These are phyloP conservation scores for Oropetium thomaeum DNA, from an alignment of 176 grass and related monocot species.

Conservation along the genomic window DNA sequence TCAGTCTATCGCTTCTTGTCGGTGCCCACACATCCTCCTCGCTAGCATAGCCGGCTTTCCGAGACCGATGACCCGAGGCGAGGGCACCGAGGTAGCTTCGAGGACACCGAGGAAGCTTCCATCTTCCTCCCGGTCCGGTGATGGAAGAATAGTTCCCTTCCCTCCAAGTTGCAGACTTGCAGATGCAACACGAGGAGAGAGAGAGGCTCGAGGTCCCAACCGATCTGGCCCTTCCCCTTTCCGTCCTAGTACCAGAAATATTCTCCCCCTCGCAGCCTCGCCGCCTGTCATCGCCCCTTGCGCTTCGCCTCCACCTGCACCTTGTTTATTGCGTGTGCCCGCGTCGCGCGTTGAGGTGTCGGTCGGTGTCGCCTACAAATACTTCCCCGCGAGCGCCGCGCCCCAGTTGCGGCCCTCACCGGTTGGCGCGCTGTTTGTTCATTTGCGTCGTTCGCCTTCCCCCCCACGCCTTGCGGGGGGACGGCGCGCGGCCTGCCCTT, in stretches of 20 bases:
- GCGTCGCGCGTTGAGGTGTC: too few species aligned
- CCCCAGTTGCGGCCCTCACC: slow-evolving; percentile 31
- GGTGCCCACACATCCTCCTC: not conserved
- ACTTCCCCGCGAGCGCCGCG: not conserved
- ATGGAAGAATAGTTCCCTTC: not conserved
- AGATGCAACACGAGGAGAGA: not conserved
- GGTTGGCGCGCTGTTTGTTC: not conserved
- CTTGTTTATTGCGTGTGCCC: not conserved
- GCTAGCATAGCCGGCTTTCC: too few species aligned
- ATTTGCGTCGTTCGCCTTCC: too few species aligned
- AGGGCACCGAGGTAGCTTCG: not conserved
- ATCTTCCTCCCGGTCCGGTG: not conserved
- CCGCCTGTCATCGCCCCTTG: not conserved
- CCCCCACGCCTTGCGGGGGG: not conserved
- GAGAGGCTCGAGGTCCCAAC: too few species aligned
- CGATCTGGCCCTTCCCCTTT: not conserved
- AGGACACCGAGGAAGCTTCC: not conserved
- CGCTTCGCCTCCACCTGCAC: not conserved
- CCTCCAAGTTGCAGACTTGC: not conserved
- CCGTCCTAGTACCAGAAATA: not conserved
- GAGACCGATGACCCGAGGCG: not conserved
- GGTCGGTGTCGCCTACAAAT: not conserved
- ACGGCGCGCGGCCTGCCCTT: not conserved
- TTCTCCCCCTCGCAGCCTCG: too few species aligned
- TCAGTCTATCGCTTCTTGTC: not conserved